A percentile compares a stretch with the other conserved stretches of the same genome.
phyloP scores from a whole-genome alignment of 306 rosid genomes.

The Vicia faba region DNA sequence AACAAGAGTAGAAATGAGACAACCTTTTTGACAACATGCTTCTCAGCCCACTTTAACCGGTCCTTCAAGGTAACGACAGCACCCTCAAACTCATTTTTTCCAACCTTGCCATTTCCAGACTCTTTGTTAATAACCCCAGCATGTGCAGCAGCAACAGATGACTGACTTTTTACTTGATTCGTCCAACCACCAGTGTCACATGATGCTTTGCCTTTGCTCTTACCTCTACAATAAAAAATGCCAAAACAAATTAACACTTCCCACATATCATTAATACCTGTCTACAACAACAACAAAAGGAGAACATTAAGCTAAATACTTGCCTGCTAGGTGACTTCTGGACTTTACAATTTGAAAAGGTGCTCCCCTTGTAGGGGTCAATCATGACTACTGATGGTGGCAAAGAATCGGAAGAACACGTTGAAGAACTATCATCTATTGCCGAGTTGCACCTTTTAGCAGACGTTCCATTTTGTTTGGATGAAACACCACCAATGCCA shows the following conservation, averaged over 20 bases:
- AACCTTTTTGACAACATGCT: slow-evolving; percentile 67
- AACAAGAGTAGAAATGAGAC: slow-evolving; percentile 18
- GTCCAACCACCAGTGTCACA: slow-evolving; percentile 60
- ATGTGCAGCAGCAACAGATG: slow-evolving; percentile 57
- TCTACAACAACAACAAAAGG: background rate
- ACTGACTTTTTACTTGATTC: slow-evolving; percentile 62
- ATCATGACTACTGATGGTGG: slow-evolving; percentile 77
- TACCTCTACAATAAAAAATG: slow-evolving; percentile 61
- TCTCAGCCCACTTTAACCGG: slow-evolving; percentile 59
- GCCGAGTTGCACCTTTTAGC: slow-evolving; percentile 65
- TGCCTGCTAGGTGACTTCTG: slow-evolving; percentile 81
- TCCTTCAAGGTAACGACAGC: slow-evolving; percentile 54
- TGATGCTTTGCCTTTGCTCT: slow-evolving; percentile 56
- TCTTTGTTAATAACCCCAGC: slow-evolving; percentile 49
- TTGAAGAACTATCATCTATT: slow-evolving; percentile 98
- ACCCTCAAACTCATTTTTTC: slow-evolving; percentile 57
- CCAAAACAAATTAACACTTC: slow-evolving; percentile 27
- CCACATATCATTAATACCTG: background rate
- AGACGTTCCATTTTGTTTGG: slow-evolving; percentile 60
- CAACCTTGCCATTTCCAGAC: slow-evolving; percentile 58
- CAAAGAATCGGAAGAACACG: slow-evolving; percentile 91
- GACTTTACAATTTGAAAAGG: slow-evolving; percentile 52
- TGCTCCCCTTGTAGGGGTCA: slow-evolving; percentile 60
- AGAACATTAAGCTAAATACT: slow-evolving; percentile 20
- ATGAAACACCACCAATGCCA: slow-evolving; percentile 55